phyloP scores from a whole-genome alignment of 148 eudicot species.

The Oxyria digyna region DNA sequence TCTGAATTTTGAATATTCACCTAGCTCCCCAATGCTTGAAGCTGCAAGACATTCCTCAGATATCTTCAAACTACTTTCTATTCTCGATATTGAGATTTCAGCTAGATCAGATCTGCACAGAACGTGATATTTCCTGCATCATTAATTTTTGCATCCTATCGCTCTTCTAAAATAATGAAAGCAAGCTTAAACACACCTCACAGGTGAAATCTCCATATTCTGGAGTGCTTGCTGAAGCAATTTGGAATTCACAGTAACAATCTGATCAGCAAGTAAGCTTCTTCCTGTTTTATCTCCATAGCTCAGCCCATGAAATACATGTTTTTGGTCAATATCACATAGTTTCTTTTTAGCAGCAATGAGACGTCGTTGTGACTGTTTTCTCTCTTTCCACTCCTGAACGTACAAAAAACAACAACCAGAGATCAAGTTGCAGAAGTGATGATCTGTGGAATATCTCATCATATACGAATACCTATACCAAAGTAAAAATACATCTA shows the following conservation, averaged over 20 bases:
- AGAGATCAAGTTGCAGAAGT: background rate
- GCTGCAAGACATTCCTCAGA: constrained; percentile 23
- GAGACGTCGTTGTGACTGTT: constrained; percentile 62
- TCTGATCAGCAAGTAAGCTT: constrained; percentile 62
- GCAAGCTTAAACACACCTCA: constrained; percentile 32
- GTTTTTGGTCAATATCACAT: constrained; percentile 72
- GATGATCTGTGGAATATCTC: background rate
- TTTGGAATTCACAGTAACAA: constrained; percentile 48
- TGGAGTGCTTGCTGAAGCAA: constrained; percentile 66
- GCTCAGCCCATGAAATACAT: constrained; percentile 75
- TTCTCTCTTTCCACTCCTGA: constrained; percentile 95
- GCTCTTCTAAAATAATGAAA: background rate
- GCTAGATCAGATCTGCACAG: constrained; percentile 8
- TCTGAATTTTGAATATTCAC: constrained; percentile 24
- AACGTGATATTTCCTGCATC: background rate
- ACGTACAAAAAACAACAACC: background rate
- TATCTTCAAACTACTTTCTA: constrained; percentile 27
- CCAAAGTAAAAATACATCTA: background rate
- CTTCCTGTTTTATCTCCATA: constrained; percentile 54
- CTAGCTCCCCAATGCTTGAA: constrained; percentile 20
- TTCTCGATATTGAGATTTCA: constrained; percentile 20
- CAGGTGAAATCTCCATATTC: constrained; percentile 24
- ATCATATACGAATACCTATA: background rate
- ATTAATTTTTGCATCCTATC: background rate
- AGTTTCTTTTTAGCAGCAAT: constrained; percentile 93